Percentiles rank a stretch among this genome's conserved stretches.
Evolutionary conservation across 371 early-diverging fungal genomes (phyloP).

Genomic region (Rhizopus arrhizus): DNA sequence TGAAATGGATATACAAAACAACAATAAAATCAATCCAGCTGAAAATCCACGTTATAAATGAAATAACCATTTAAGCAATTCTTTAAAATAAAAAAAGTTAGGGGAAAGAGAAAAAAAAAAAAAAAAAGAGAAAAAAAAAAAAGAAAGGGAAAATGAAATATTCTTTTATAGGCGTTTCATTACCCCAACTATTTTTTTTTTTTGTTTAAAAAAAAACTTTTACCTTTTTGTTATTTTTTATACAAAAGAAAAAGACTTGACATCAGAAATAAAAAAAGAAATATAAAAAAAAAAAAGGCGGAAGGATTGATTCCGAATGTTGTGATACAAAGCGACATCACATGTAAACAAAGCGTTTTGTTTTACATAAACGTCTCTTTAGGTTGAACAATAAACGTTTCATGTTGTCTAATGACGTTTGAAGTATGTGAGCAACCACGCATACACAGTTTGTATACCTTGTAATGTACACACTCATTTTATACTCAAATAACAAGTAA

Average conservation of each 20-base stretch:
- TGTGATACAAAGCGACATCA: slow-evolving; percentile 5
- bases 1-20: slow-evolving; percentile 21
- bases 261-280: neutral
- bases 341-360: slow-evolving; percentile 2
- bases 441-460: neutral
- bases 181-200: slow-evolving; percentile 2
- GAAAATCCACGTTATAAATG: slow-evolving; percentile 2
- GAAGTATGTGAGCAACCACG: neutral
- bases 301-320: neutral
- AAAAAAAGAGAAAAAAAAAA: neutral
- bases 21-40: slow-evolving; percentile 20
- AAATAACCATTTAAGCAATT: slow-evolving; percentile 14
- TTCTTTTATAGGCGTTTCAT: neutral
- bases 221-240: neutral
- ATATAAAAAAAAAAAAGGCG: slow-evolving; percentile 2
- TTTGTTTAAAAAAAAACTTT: slow-evolving; percentile 1
- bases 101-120: neutral
- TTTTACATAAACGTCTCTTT: neutral
- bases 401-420: slow-evolving; percentile 5
- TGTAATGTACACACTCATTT: neutral
- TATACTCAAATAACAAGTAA: neutral
- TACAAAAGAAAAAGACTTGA: too few species aligned
- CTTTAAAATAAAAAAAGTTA: neutral
- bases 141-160: slow-evolving; percentile 2
- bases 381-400: slow-evolving; percentile 6